These are phyloP conservation scores for Straminergon stramineum DNA, from an alignment of 225 moss, liverwort and hornwort species.

Conservation along the genomic window DNA sequence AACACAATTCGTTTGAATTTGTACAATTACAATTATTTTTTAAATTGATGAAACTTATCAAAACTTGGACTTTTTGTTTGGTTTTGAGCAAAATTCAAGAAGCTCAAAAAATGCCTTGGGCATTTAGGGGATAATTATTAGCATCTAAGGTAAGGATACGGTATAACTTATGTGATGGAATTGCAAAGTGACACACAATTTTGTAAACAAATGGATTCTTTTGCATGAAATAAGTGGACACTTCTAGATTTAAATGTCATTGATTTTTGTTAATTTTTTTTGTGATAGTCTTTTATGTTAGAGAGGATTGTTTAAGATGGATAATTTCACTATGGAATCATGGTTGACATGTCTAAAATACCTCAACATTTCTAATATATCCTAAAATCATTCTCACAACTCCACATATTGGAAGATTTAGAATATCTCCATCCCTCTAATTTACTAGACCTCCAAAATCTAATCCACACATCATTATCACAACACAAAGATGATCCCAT, in stretches of 20 bases:
- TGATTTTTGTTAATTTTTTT: too few species aligned
- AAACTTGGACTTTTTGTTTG: background rate
- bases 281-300: background rate
- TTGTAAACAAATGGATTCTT: background rate
- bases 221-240: background rate
- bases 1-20: background rate
- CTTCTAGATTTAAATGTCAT: background rate
- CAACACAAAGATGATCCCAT: background rate
- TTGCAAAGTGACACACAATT: background rate
- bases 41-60: background rate
- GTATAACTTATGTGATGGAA: too few species aligned
- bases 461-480: background rate
- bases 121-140: background rate
- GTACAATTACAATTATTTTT: accelerated
- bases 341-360: too few species aligned
- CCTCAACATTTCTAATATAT: too few species aligned
- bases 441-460: accelerated
- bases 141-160: too few species aligned
- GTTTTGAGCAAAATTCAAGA: background rate
- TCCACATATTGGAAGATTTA: background rate
- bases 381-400: background rate
- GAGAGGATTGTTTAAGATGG: accelerated
- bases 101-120: background rate
- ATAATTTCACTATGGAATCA: too few species aligned
- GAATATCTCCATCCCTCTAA: background rate